Base-by-base conservation (phyloP, 345 rosid genomes). In the Eucalyptus regnans region DNA sequence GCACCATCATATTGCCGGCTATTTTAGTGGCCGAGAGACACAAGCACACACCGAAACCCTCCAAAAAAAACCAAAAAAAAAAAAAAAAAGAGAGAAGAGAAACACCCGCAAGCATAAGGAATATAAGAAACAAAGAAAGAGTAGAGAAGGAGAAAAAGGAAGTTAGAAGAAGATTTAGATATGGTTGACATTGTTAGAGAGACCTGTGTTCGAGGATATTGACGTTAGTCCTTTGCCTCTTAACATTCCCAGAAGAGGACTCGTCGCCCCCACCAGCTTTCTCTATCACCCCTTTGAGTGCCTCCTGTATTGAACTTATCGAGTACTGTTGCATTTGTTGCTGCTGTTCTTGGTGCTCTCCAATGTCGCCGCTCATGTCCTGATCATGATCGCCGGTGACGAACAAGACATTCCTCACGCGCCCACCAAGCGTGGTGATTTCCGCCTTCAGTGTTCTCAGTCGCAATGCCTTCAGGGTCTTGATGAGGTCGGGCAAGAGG, bases 371-470 rank as follows among this genome's bases (percentile, higher is more conserved):
- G 93, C 48, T 90, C 89, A 46, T 71, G 71, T 90, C 89, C 31
- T 91, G 90, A 41, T 94, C 94, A 86, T 96, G 99, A 58, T 98
- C 99, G 85, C 97, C 98, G 50, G 99, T 94, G 15, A 98, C 92
- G 92, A 98, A 98, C 88, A 98, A 91, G 37, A 97, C 98, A 92
- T 97, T 98, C 94, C 95, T 98, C n/a, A 96, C 97, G 12, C 99
- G 96, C 18, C 99, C 99, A 3, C 98, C 98, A 0, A 97, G 94
- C 18, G 99, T 98, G 16, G 99, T 97, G 91, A 98, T 95, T 93
- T 98, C 99, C 25, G 99, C 99, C 92, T 96, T 96, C 4, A 97
- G 91, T 52, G 99, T 96, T 89, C 95, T 95, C 81, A 98, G 93
- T 84, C 94, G 95, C 88, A 98, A 92, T 0, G 95, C 96, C 91